These are phyloP conservation scores for Fusarium sp. DNA, from an alignment of 2,329 filamentous ascomycete genomes.

Conservation along the genomic window DNA sequence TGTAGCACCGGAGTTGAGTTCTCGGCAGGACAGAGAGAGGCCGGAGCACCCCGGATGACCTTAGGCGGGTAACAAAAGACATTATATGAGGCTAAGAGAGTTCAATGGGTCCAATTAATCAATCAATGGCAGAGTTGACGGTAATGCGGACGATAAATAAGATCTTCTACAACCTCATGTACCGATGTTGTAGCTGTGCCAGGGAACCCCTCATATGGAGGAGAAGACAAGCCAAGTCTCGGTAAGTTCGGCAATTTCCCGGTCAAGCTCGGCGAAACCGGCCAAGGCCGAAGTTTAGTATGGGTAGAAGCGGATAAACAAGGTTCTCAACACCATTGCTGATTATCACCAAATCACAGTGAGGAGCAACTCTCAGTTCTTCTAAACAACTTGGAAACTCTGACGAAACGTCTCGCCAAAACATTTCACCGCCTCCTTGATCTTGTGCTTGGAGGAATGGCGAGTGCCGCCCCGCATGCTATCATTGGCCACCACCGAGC, in stretches of 20 bases:
- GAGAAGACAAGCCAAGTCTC: neutral
- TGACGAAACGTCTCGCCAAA: too few species aligned
- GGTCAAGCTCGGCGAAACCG: conserved; percentile 3
- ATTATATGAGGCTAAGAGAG: neutral
- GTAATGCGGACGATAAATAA: neutral
- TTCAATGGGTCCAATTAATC: neutral
- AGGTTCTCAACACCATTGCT: neutral
- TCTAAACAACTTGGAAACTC: neutral
- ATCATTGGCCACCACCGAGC: too few species aligned
- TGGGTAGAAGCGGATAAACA: neutral
- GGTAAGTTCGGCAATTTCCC: conserved; percentile 4
- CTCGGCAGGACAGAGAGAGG: neutral
- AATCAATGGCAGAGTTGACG: neutral
- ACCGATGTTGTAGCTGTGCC: neutral
- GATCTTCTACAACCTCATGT: neutral
- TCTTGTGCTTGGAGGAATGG: too few species aligned
- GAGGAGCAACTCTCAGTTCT: neutral
- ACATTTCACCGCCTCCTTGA: too few species aligned
- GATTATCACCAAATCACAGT: neutral
- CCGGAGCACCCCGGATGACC: neutral
- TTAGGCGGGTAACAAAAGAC: neutral
- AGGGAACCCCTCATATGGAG: neutral
- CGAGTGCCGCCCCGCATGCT: too few species aligned
- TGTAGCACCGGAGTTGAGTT: neutral
- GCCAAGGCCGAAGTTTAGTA: neutral